phyloP scores from a whole-genome alignment of 2,329 filamentous ascomycete species.

The Botryotinia globosa region DNA sequence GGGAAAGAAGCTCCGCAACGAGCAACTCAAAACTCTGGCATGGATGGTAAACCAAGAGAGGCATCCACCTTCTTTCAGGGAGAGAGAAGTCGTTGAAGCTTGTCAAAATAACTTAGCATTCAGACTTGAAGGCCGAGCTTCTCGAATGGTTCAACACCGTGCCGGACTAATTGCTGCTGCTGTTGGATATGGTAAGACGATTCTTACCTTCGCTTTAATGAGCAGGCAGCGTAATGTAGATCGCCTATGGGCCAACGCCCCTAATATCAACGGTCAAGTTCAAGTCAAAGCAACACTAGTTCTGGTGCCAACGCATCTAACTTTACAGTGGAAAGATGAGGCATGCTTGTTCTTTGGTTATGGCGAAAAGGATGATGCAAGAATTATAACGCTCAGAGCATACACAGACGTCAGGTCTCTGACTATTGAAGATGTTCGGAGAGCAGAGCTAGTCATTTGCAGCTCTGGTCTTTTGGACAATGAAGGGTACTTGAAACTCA shows the following conservation, averaged over 20 bases:
- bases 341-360: conserved; percentile 38
- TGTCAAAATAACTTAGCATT: conserved; percentile 50
- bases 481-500: background rate
- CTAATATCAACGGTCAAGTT: conserved; percentile 21
- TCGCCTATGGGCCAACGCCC: background rate
- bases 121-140: conserved; percentile 55
- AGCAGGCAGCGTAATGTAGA: background rate
- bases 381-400: conserved; percentile 45
- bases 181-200: conserved; percentile 66
- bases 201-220: conserved; percentile 43
- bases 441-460: conserved; percentile 1
- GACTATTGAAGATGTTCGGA: conserved; percentile 1
- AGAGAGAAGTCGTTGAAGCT: conserved; percentile 58
- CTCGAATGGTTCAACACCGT: conserved; percentile 43
- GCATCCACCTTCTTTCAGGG: conserved; percentile 47
- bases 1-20: conserved; percentile 42
- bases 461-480: background rate
- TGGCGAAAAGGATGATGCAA: background rate
- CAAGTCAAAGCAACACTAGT: conserved; percentile 57
- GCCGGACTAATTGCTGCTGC: conserved; percentile 63
- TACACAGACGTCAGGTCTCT: conserved; percentile 10
- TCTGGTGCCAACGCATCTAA: conserved; percentile 53
- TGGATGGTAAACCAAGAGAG: conserved; percentile 61
- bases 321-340: conserved; percentile 57
- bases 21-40: conserved; percentile 53